Conservation (phyloP, 148 eudicot species). For the Salicornia ramosissima region DNA sequence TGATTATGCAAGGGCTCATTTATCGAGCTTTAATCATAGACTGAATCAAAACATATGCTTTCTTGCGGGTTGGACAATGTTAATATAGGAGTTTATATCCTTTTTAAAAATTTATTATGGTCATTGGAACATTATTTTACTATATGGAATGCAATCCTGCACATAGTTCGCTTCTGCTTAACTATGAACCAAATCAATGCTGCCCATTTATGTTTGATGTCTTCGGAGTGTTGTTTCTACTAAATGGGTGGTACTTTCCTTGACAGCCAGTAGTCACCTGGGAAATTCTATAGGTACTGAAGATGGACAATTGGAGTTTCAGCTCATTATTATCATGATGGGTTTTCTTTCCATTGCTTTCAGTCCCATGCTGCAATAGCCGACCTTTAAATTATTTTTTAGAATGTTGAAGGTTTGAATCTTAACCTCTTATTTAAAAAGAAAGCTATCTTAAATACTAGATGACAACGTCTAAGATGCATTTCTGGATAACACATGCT, state of each 20-base stretch:
- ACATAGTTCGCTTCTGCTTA: neutral
- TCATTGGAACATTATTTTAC: neutral
- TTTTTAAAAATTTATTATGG: neutral
- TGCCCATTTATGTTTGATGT: neutral
- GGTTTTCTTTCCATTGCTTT: conserved; percentile 28
- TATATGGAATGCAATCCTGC: neutral
- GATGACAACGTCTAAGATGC: neutral
- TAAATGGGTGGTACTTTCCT: conserved; percentile 30
- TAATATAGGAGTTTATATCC: conserved; percentile 5
- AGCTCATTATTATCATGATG: conserved; percentile 31
- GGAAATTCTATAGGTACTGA: conserved; percentile 28
- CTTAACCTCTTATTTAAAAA: neutral
- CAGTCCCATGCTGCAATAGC: conserved; percentile 9
- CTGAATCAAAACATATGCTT: neutral
- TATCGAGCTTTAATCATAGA: neutral
- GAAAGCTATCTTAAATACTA: neutral
- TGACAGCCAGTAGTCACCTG: conserved; percentile 40
- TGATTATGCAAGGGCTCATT: neutral
- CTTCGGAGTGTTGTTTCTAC: neutral
- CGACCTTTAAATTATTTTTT: neutral
- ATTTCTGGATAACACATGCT: neutral
- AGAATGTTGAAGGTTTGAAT: conserved; percentile 11
- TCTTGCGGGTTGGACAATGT: conserved; percentile 5
- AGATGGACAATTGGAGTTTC: conserved; percentile 40
- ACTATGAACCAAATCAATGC: neutral